Evolutionary conservation across 208 protist genomes (phyloP), one percentile per base, ranked within the genome.

Genomic region (Trypanosoma lewisi): DNA sequence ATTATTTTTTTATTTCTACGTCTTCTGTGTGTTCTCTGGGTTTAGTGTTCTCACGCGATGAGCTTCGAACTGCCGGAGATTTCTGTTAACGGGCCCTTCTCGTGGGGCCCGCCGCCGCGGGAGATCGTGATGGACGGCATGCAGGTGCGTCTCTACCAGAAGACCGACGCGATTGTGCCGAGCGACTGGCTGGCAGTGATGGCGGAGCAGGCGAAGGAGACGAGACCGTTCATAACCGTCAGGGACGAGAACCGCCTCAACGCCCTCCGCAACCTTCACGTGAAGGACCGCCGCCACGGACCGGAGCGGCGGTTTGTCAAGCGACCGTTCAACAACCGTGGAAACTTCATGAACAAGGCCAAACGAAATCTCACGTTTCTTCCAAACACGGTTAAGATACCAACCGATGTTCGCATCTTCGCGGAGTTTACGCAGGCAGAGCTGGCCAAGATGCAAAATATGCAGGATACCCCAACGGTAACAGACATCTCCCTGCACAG

Each of bases 71-170:
- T 93, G 47, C 89, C 89, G 7, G 69, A 90, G 54, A 59, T 89
- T 63, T 82, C 88, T 73, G 72, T 91, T 34, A 87, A 82, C 60
- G 69, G 77, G 36, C 74, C 73, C 48, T 89, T 87, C 59, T 66
- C 80, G 33, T 96, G 89, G 89, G 89, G 89, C 12, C 89, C 89
- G 9, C 89, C 89, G 39, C 75, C 57, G 64, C 78, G 67, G 45
- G 84, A 93, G 79, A 82, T 91, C 52, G 69, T 76, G 44, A 45
- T 91, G 44, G 86, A 87, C 33, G 80, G 77, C 5, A 56, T 76
- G 49, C 49, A 70, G 9, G 83, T 92, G 39, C 52, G 76, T 54
- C 74, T 91, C 9, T 92, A 88, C 72, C 80, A 80, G 39, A 93
- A 93, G 72, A 56, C 33, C 1, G 81, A 89, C 51, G 31, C 65